Base-by-base conservation (phyloP, 108 stramenopile species). In the Skeletonema potamos region DNA sequence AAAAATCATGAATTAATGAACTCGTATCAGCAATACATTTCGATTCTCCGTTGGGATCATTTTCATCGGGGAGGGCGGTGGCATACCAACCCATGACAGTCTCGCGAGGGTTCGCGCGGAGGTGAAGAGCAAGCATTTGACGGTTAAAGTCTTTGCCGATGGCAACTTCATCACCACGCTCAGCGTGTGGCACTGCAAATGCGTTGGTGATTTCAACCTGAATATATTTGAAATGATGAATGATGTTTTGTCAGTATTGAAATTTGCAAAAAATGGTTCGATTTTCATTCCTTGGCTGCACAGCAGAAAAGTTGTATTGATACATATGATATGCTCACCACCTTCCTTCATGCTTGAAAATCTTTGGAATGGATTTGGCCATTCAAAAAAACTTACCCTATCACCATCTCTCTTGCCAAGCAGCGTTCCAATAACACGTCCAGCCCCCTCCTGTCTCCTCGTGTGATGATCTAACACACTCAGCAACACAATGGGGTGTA, bases 11-110 rank as follows among this genome's bases (percentile, higher is more conserved):
- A 78, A 98, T 97, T 44, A 97, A 78, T 33, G 93, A 92, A 24
- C 92, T 94, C 8, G 93, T 94, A 64, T 98, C 95, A 43, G 92
- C 86, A 43, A 96, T 90, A 59, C 88, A 82, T 58, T 84, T 77
- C 58, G 36, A 69, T 8, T 62, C 70, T 27, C 58, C 34, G 29
- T 11, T 54, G 43, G 70, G 68, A 33, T 66, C 83, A 17, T 46
- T 60, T 17, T 69, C 82, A 18, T 70, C 83, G 36, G 78, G 65
- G 9, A 89, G 77, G 58, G 90, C 82, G 44, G 96, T 94, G 58
- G 95, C 93, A 74, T 94, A 99, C 98, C 98, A 99, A 44, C 98
- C 98, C 6, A 99, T 93, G 44, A 99, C 89, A n/a, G 79, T 76
- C 72, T 98, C 97, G 68, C 91, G 92, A 24, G 79, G 65, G 82